phyloP scores from a whole-genome alignment of 2,329 filamentous ascomycete genomes.

The Diaporthe capsici region DNA sequence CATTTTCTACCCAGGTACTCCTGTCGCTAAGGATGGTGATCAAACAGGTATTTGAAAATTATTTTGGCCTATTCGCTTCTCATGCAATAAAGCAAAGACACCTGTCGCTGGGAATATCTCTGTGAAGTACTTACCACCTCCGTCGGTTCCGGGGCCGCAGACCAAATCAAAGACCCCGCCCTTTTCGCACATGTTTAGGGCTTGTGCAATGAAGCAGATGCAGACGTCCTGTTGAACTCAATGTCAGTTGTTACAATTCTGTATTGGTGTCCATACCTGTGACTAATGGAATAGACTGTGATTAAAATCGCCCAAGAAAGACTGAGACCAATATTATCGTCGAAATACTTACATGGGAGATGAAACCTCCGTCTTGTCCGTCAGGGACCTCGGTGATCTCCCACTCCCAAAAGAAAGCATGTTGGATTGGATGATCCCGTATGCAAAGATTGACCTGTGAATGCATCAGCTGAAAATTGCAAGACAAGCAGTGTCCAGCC shows the following conservation, averaged over 20 bases:
- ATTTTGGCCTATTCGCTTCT: background rate
- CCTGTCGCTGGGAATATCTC: no score
- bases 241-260: background rate
- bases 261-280: background rate
- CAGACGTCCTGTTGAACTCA: background rate
- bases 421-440: background rate
- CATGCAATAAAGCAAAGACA: background rate
- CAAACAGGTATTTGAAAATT: background rate
- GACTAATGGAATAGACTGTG: background rate
- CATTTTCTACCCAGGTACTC: no score
- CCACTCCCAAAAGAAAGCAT: constrained; percentile 6
- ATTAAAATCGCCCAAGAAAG: background rate
- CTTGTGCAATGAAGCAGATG: constrained; percentile 6
- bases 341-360: constrained; percentile 1
- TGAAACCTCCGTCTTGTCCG: background rate
- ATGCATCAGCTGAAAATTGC: background rate
- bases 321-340: background rate
- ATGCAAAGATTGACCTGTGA: background rate
- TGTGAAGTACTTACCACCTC: background rate
- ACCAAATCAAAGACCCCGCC: background rate
- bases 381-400: constrained; percentile 1
- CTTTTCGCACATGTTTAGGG: background rate
- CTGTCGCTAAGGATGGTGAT: no score
- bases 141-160: constrained; percentile 10
- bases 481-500: background rate